phyloP scores from a whole-genome alignment of 2,329 filamentous ascomycete species.

The Alternaria gansuensis region DNA sequence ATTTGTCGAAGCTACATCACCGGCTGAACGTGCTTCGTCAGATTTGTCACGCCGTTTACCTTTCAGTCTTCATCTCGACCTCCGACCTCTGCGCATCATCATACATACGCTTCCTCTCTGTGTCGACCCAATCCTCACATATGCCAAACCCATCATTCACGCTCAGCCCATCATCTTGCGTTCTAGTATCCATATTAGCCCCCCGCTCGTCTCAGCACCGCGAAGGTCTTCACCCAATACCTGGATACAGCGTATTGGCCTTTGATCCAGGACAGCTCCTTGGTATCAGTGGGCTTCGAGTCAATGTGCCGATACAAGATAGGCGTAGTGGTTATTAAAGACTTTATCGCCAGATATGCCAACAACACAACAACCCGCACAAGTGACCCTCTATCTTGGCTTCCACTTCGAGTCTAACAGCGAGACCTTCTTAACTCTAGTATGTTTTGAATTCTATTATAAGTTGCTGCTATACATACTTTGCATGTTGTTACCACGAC shows the following conservation, averaged over 20 bases:
- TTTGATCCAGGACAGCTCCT: conserved; percentile 29
- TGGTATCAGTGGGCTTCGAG: not conserved
- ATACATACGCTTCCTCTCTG: not conserved
- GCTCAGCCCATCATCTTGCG: conserved; percentile 1
- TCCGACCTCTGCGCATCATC: not conserved
- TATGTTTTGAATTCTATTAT: no score
- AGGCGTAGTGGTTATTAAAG: conserved; percentile 23
- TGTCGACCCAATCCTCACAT: not conserved
- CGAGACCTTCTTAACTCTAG: conserved; percentile 19
- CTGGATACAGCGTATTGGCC: conserved; percentile 22
- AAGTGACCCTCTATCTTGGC: conserved; percentile 1
- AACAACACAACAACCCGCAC: no score
- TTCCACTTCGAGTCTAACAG: conserved; percentile 24
- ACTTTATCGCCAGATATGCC: conserved; percentile 8
- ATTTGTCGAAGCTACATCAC: no score
- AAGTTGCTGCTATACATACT: no score
- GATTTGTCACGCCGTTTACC: no score
- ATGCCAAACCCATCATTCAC: not conserved
- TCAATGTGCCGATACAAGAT: conserved; percentile 26
- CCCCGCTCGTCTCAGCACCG: conserved; percentile 1
- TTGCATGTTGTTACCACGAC: no score
- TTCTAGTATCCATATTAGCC: not conserved
- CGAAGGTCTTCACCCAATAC: conserved; percentile 2
- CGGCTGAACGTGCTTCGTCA: no score
- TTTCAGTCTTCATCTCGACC: not conserved